Base-by-base conservation (phyloP, 192 early-diverging fungal species). In the Backusella macrospora region DNA sequence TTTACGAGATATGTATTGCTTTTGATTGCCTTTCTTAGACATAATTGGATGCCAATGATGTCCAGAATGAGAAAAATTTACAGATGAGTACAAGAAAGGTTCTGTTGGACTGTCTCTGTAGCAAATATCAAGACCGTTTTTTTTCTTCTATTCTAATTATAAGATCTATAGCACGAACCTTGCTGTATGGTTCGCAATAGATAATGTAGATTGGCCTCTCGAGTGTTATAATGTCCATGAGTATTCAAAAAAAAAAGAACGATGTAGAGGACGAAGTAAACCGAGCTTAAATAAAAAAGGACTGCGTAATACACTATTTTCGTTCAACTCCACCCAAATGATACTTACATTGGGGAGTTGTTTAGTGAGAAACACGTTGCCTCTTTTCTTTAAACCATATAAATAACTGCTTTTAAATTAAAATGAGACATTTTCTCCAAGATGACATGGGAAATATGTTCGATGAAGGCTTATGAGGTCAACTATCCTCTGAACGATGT, bases 51-150 rank as follows among this genome's bases (percentile, higher is more conserved):
- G 40, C 63, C 1, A 38, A 65, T 65, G 63, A 65, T 5, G 37
- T 39, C 63, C 63, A 39, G 29, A 65, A 65, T 37, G 37, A 65
- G 37, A 65, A 65, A 65, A 39, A 65, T 65, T 65, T 65, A 6
- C 62, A 55, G 52, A 55, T 55, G 52, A 55, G 52, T 55, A 55
- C 52, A 55, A 55, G 9, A 55, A 55, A 55, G 52, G 52, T 55
- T 55, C 52, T 55, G 52, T 55, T 55, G 52, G 52, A 55, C 9
- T 4, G 52, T 55, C 52, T 55, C 16, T 55, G 52, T 55, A 55
- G 52, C 9, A 55, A 55, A 55, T 8, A 55, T 55, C 52, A 55
- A 55, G 52, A 23, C 52, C 52, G 9, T 6, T 55, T 55, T 43
- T 55, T 55, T 55, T 43, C 9, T 55, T 55, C 52, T 4, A 55